A percentile compares a stretch with the other conserved stretches of the same genome.
Conservation (phyloP, 345 rosid genomes). For the Sisymbrium irio region DNA sequence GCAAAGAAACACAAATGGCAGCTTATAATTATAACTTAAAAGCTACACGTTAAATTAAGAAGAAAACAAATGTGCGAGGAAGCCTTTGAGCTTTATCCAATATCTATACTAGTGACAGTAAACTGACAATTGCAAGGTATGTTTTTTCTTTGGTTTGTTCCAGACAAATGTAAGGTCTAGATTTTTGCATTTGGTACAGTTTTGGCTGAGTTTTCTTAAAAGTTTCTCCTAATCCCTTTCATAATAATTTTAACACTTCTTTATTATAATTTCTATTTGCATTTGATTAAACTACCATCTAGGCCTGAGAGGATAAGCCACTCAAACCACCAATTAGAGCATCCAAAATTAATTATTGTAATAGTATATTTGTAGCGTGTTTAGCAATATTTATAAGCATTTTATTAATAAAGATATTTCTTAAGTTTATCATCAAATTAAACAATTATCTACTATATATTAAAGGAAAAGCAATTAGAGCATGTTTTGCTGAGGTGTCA, state of each 20-base stretch:
- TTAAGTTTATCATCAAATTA: too few species aligned
- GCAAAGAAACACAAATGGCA: not conserved
- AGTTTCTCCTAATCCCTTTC: not conserved
- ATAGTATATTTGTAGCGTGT: too few species aligned
- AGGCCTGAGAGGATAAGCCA: too few species aligned
- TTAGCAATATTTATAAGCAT: too few species aligned
- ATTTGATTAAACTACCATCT: not conserved
- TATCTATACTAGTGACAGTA: conserved; percentile 1
- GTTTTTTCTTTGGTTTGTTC: not conserved
- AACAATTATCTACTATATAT: too few species aligned
- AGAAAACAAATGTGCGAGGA: not conserved
- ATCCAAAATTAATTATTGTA: too few species aligned
- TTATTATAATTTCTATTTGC: not conserved
- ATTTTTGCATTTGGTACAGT: not conserved
- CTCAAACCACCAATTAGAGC: too few species aligned
- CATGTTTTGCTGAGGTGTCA: too few species aligned
- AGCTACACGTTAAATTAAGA: not conserved
- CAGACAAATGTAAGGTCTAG: not conserved
- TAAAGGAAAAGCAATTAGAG: too few species aligned
- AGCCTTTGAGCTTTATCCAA: not conserved
- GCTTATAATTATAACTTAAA: conserved; percentile 5
- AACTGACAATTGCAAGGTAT: conserved; percentile 6
- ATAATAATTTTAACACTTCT: not conserved
- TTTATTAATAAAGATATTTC: too few species aligned
- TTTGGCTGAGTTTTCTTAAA: not conserved